Evolutionary conservation across 2,329 filamentous ascomycete species (phyloP).

Genomic region (Sarocladium brachiariae): DNA sequence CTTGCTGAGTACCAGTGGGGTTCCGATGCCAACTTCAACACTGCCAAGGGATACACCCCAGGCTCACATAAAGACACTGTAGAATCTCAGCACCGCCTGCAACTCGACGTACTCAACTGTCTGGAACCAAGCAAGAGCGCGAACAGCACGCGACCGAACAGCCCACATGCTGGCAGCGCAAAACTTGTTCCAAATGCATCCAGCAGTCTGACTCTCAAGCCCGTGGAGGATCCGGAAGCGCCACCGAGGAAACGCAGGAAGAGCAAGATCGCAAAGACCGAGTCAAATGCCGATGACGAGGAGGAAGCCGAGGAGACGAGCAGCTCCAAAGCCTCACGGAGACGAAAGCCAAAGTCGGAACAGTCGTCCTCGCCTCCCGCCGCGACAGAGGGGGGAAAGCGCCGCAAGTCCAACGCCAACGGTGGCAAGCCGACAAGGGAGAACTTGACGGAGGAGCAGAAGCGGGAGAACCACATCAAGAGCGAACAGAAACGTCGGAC

Average conservation of each 20-base stretch:
- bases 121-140: conserved; percentile 52
- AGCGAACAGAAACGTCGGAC: conserved; percentile 84
- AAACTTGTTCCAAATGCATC: neutral
- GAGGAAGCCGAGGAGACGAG: conserved; percentile 35
- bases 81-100: conserved; percentile 48
- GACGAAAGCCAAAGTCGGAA: conserved; percentile 12
- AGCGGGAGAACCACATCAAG: conserved; percentile 77
- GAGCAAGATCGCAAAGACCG: conserved; percentile 41
- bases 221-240: conserved; percentile 28
- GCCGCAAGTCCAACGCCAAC: conserved; percentile 41
- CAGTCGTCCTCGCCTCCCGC: conserved; percentile 7
- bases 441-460: conserved; percentile 76
- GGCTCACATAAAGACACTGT: conserved; percentile 49
- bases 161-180: conserved; percentile 30
- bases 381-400: conserved; percentile 33
- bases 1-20: conserved; percentile 55
- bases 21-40: conserved; percentile 58
- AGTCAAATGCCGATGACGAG: conserved; percentile 33
- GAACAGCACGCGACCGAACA: conserved; percentile 52
- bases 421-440: conserved; percentile 46
- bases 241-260: conserved; percentile 48
- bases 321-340: conserved; percentile 16
- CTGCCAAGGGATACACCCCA: conserved; percentile 51
- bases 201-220: conserved; percentile 13
- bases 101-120: conserved; percentile 50